Base-by-base conservation (phyloP, 2,329 filamentous ascomycete genomes). In the Claviceps arundinis region DNA sequence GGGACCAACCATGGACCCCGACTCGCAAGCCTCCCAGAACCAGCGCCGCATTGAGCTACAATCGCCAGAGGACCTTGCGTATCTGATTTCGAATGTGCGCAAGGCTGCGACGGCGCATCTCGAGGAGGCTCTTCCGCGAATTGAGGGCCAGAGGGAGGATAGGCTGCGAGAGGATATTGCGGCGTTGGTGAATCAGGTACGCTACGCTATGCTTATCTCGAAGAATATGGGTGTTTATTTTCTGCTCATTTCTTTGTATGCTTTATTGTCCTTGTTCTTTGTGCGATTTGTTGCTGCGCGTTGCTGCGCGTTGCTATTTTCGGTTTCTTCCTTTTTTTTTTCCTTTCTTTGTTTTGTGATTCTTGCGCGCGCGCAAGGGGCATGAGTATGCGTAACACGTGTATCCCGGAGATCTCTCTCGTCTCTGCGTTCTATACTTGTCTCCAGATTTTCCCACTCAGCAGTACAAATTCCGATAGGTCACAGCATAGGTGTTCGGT, bases 21-120 rank as follows among this genome's bases (percentile, higher is more conserved):
- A 67, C 50, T 65, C 63, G 11, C 56, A 63, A 52, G 59, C 65
- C 53, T 61, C 66, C 8, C 64, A 70, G 40, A 66, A 67, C 58
- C 81, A 89, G 67, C 82, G 87, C 65, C 85, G 82, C 69, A 85
- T 91, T 65, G 87, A 90, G 70, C 80, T 91, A 50, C 86, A 90
- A 70, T 77, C 78, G n/a, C 78, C 81, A 43, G 80, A 84, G 48
- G 87, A 91, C 68, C 75, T 90, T 37, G 70, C 76, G 52, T 87
- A 83, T 67, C 77, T 91, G 30, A 75, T 86, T 59, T 70, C 75
- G 57, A 87, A 87, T 62, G 79, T 87, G 56, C 81, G 82, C 62
- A 75, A 75, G 65, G 81, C 82, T 52, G 85, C 86, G 11, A 74
- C 77, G 45, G 76, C 79, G 60, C 84, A 81, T 63, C 76, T 91